phyloP scores from a whole-genome alignment of 1,284 basidiomycete genomes.

The Puccinia novopanici region DNA sequence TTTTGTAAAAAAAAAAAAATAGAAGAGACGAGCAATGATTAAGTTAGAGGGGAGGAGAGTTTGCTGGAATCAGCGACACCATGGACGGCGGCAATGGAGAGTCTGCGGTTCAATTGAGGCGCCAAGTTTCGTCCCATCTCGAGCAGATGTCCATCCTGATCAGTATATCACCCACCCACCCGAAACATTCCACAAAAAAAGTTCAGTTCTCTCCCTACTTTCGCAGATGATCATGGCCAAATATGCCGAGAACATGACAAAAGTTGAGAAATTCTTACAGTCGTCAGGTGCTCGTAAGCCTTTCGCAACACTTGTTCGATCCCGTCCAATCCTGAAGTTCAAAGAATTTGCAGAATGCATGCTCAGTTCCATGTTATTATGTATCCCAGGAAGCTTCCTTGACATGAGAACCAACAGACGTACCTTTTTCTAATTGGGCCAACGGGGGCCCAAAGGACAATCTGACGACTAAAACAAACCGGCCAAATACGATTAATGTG shows the following conservation, averaged over 20 bases:
- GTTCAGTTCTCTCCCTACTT: background rate
- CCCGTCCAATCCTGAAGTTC: conserved; percentile 71
- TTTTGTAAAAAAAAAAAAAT: no score
- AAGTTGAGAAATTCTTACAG: background rate
- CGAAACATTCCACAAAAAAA: background rate
- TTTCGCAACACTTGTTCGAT: conserved; percentile 76
- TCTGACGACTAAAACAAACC: conserved; percentile 53
- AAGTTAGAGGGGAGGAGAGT: background rate
- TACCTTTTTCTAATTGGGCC: conserved; percentile 76
- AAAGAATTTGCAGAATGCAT: background rate
- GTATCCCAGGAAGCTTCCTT: background rate
- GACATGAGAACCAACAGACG: conserved; percentile 30
- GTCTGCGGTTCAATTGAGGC: conserved; percentile 14
- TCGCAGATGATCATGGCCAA: no score
- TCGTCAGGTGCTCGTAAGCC: conserved; percentile 64
- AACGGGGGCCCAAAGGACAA: conserved; percentile 79
- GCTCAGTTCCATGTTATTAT: background rate
- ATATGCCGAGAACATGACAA: no score
- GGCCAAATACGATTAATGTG: background rate
- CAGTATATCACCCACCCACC: no score
- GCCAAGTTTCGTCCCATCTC: conserved; percentile 40
- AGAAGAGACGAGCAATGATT: background rate
- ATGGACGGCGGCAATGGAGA: conserved; percentile 23
- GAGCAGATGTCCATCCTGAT: conserved; percentile 34
- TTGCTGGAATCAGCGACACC: conserved; percentile 33